Evolutionary conservation across 2,329 filamentous ascomycete genomes (phyloP), one percentile per base, ranked within the genome.

Genomic region (Bipolaris gigantea): DNA sequence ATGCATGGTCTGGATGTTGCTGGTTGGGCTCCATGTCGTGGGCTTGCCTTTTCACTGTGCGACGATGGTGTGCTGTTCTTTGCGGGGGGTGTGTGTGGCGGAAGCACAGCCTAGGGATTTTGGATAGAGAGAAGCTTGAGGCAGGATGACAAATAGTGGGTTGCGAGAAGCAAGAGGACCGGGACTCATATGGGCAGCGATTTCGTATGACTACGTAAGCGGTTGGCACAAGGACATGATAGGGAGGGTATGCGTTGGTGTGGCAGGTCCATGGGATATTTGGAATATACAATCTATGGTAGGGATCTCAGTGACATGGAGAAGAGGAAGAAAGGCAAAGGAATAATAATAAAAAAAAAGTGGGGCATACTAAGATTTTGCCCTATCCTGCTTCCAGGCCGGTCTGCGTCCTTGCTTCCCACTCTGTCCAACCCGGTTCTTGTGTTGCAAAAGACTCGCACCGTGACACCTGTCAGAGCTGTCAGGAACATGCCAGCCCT

Each of bases 381-480:
- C 33, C 19, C 32, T 18, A 8, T 23, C 16, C 23, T 27, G 25
- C 39, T 16, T 18, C 4, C 30, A 23, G 10, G 39, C 40, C n/a
- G 49, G 7, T 18, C 48, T 34, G 21, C 19, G 21, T n/a, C 18
- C 21, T 16, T 23, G n/a, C 40, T 30, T 23, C 10, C 27, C 27
- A 30, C 10, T 9, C 15, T 36, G 38, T 36, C 35, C 16, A 43
- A 40, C 35, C 34, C 32, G 25, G 32, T n/a, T 32, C 21, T 33
- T 46, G 45, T 43, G 32, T 38, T 19, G 25, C 32, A 21, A 45
- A 40, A 56, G 42, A 53, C 61, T 64, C 60, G 62, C 50, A 66
- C 62, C 34, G 46, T 63, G 46, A 34, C 50, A 65, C 60, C 64
- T 66, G 61, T 66, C 64, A 66, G 59, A 18, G 42, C 56, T 64